Conservation (phyloP, 2,329 filamentous ascomycete species). For the Chaetothyriales sp. region DNA sequence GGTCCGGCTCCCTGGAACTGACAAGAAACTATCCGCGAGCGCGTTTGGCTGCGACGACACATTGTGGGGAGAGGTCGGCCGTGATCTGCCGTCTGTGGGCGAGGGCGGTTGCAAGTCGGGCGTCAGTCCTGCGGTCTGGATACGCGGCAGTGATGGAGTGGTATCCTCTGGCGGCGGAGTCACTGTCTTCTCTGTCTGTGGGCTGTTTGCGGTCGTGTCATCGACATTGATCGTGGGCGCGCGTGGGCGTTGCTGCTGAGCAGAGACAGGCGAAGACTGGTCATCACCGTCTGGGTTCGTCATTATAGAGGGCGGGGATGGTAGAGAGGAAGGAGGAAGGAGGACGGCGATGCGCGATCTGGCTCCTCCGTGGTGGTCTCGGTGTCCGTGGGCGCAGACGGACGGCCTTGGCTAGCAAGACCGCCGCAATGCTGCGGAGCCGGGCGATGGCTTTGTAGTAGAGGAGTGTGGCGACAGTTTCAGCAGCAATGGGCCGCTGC, state of each 20-base stretch:
- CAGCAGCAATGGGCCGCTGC: not conserved
- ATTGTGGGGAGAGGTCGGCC: constrained; percentile 53
- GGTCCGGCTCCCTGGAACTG: constrained; percentile 48
- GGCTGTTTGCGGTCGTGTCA: constrained; percentile 31
- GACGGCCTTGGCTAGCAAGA: not conserved
- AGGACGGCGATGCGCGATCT: not conserved
- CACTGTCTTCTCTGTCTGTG: constrained; percentile 2
- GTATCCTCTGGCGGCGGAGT: constrained; percentile 19
- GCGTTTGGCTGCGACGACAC: constrained; percentile 44
- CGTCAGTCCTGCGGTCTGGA: constrained; percentile 25
- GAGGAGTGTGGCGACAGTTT: not conserved
- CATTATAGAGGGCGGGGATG: not conserved
- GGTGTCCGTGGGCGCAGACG: not conserved
- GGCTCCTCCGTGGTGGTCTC: not conserved
- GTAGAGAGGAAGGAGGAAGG: not conserved
- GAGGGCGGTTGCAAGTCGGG: constrained; percentile 20
- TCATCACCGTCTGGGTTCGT: not conserved
- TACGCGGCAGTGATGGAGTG: constrained; percentile 22
- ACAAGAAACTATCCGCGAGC: constrained; percentile 42
- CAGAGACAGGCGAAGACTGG: constrained; percentile 3
- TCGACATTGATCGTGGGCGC: constrained; percentile 44
- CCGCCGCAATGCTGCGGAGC: not conserved
- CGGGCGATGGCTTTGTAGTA: not conserved
- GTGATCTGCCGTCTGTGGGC: constrained; percentile 40
- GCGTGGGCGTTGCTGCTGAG: constrained; percentile 14